Conservation (phyloP, 2,329 filamentous ascomycete genomes). For the Aspergillus novoparasiticus region DNA sequence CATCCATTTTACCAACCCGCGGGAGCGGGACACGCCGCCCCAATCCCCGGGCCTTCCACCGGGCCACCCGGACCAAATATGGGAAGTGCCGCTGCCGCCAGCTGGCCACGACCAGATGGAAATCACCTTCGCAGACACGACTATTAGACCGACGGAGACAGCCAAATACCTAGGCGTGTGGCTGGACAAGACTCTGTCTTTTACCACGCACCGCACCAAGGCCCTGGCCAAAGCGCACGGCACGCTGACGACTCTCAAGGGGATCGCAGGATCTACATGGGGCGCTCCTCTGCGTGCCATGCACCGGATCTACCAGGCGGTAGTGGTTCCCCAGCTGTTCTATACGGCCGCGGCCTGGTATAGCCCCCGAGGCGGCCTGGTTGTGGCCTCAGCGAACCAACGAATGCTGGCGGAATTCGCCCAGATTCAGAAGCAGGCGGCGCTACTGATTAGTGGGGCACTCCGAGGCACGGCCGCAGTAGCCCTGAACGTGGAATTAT, state of each 20-base stretch:
- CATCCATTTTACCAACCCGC: constrained; percentile 11
- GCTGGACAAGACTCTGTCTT: constrained; percentile 13
- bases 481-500: constrained; percentile 11
- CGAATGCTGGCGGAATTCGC: constrained; percentile 8
- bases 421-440: constrained; percentile 14
- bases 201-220: constrained; percentile 5
- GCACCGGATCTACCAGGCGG: constrained; percentile 28
- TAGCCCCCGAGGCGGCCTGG: no score
- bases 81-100: background rate
- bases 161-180: constrained; percentile 16
- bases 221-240: constrained; percentile 8
- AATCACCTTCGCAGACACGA: background rate
- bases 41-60: no score
- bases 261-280: constrained; percentile 14
- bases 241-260: constrained; percentile 8
- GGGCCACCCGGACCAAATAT: background rate
- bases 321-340: constrained; percentile 30
- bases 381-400: background rate
- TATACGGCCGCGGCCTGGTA: background rate
- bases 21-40: background rate
- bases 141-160: background rate
- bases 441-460: constrained; percentile 15
- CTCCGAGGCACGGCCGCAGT: constrained; percentile 15
- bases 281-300: constrained; percentile 14
- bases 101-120: background rate